A percentile compares a stretch with the other conserved stretches of the same genome.
Evolutionary conservation across 106 monocot genomes (phyloP).

Genomic region (Gastrodia elata): DNA sequence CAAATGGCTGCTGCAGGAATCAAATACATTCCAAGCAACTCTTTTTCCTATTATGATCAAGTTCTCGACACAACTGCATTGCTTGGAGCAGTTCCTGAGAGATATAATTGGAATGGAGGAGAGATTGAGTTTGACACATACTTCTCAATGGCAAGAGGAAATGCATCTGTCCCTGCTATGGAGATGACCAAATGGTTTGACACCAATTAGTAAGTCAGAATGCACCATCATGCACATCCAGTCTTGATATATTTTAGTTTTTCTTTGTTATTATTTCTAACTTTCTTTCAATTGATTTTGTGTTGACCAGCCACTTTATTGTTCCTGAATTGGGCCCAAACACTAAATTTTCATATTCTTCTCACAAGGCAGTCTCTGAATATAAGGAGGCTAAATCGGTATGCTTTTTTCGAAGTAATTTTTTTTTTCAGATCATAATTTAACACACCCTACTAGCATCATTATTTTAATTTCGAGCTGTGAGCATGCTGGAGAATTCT

Average conservation of each 20-base stretch:
- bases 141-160: constrained; percentile 26
- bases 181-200: constrained; percentile 32
- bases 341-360: constrained; percentile 15
- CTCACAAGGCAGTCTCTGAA: constrained; percentile 20
- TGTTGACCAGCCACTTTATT: constrained; percentile 20
- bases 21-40: constrained; percentile 62
- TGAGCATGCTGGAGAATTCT: no score
- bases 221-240: neutral
- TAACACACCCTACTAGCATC: no score
- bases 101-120: constrained; percentile 19
- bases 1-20: constrained; percentile 54
- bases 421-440: neutral
- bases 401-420: no score
- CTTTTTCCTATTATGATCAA: constrained; percentile 59
- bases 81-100: constrained; percentile 61
- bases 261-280: neutral
- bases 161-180: constrained; percentile 26
- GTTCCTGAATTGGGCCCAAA: constrained; percentile 23
- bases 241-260: neutral
- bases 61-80: constrained; percentile 61
- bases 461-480: no score
- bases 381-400: constrained; percentile 24
- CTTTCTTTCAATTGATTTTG: constrained; percentile 7
- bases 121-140: constrained; percentile 23
- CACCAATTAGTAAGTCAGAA: constrained; percentile 24